Evolutionary conservation across 169 alveolate species (phyloP), one percentile per base, ranked within the genome.

Genomic region (Plasmodium gallinaceum): DNA sequence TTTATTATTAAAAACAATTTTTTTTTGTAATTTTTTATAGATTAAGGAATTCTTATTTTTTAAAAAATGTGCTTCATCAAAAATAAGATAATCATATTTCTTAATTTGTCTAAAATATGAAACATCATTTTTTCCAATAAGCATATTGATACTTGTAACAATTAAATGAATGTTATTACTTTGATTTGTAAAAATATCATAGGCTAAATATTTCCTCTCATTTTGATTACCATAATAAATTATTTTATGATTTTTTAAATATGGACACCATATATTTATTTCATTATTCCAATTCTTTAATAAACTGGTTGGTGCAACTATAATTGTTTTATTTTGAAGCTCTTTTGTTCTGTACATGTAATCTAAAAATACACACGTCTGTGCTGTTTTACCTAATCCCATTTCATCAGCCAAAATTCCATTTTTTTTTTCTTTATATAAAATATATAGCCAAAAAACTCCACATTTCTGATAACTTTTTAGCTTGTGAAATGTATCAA

Each of bases 1-100:
- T 85, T 97, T 93, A 51, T 97, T 94, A 52, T 95, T 95, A 71
- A 96, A 92, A 61, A 88, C 90, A 51, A 95, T 93, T 64, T 92
- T 88, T 74, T 93, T 92, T 75, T 92, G 95, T 61, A 97, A 93
- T 58, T 95, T 95, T 78, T 93, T 97, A 73, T 96, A 96, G 12
- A 95, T 95, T 70, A 93, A 93, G 3, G 98, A 94, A 42, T 97
- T 96, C 18, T 51, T 48, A 89, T 97, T 97, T 83, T 97, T 97
- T 22, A 97, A 93, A 24, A 96, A 92, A 91, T 97, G 99, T 39
- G 99, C 99, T 74, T 97, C 99, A 85, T 97, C 99, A 48, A 97
- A 97, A 42, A 97, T 93, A 87, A 97, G 92, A 83, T 96, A 97
- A 83, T 94, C 96, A 74, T 94, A 91, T 45, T 88, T 92, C n/a